phyloP scores from a whole-genome alignment of 257 asterid species.

The Solanum habrochaites region DNA sequence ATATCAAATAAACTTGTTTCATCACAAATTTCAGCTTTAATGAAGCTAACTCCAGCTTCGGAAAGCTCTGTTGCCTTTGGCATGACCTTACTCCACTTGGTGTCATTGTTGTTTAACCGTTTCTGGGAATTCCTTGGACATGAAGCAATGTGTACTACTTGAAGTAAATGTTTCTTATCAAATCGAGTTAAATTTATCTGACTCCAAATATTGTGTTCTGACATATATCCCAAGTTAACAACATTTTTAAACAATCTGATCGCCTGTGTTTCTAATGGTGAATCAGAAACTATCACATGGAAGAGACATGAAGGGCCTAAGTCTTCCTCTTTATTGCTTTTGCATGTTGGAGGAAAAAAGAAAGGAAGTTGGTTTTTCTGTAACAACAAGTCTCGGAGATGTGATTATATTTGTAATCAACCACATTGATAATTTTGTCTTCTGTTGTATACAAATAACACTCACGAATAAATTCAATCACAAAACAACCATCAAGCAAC shows the following conservation, averaged over 20 bases:
- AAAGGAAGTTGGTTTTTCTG: not conserved
- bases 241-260: no score
- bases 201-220: rapidly evolving
- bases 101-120: not conserved
- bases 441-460: not conserved
- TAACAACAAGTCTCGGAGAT: slow-evolving; percentile 4
- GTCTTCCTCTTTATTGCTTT: no score
- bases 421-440: not conserved
- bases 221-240: no score
- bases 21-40: not conserved
- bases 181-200: no score
- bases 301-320: no score
- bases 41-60: slow-evolving; percentile 6
- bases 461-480: no score
- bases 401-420: not conserved
- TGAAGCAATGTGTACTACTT: not conserved
- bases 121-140: not conserved
- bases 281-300: no score
- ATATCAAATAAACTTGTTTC: not conserved
- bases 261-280: no score
- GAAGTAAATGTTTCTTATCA: not conserved
- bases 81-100: not conserved
- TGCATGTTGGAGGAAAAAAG: no score
- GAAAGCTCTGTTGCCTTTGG: slow-evolving; percentile 2
- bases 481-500: no score